phyloP scores from a whole-genome alignment of 495 filamentous ascomycete genomes.

The Pyronema omphalodes region DNA sequence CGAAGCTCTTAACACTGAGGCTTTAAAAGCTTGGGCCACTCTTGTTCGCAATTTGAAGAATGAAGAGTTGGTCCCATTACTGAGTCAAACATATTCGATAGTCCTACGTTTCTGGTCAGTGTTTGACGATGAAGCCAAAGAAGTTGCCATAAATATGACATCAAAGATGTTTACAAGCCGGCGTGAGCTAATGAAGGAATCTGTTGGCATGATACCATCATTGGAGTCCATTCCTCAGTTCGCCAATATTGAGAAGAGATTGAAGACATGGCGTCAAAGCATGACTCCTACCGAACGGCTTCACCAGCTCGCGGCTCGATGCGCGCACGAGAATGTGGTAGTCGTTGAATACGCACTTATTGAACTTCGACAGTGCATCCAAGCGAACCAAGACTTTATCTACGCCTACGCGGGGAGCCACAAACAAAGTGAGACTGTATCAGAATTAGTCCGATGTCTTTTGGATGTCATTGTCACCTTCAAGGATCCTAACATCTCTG shows the following conservation, averaged over 20 bases:
- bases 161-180: conserved; percentile 45
- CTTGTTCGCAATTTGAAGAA: conserved; percentile 55
- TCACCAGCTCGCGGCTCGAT: conserved; percentile 48
- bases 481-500: conserved; percentile 40
- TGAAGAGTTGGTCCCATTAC: conserved; percentile 54
- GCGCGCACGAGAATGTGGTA: conserved; percentile 61
- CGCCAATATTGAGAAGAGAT: conserved; percentile 39
- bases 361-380: conserved; percentile 57
- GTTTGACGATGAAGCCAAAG: conserved; percentile 42
- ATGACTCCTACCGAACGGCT: conserved; percentile 40
- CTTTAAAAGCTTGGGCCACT: conserved; percentile 66
- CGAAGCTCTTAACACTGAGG: conserved; percentile 49
- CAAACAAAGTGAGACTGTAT: conserved; percentile 60
- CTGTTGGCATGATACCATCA: conserved; percentile 57
- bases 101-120: conserved; percentile 60
- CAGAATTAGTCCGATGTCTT: conserved; percentile 50
- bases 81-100: conserved; percentile 78
- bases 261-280: conserved; percentile 43
- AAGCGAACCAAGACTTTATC: conserved; percentile 56
- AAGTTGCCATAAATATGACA: conserved; percentile 41
- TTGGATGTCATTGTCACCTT: conserved; percentile 71
- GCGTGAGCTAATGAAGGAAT: conserved; percentile 37
- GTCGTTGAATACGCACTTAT: conserved; percentile 63
- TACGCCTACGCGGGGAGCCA: conserved; percentile 69
- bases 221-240: conserved; percentile 53